Base-by-base conservation (phyloP, 768 basidiomycete species). In the Trametes coccinea region DNA sequence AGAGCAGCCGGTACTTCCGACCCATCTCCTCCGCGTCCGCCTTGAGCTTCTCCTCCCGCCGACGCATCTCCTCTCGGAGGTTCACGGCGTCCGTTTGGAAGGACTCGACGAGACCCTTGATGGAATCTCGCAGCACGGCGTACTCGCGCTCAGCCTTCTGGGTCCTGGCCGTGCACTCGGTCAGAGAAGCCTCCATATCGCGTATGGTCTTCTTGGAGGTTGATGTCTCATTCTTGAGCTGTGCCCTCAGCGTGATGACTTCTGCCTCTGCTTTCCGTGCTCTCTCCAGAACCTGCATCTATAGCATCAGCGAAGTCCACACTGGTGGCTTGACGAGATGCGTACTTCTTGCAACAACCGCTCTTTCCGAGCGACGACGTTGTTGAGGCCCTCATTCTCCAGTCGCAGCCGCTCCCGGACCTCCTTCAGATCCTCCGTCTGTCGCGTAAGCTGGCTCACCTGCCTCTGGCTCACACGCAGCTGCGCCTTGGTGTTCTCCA, bases 381-480 rank as follows among this genome's bases (percentile, higher is more conserved):
- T 92, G 68, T 93, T 93, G 66, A 95, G 73, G 2, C 89, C 89
- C 70, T 95, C 93, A 67, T 93, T 95, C 75, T 95, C 93, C 52
- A 92, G 70, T 59, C 92, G 75, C 64, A 94, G 74, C 50, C 93
- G 79, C 73, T 95, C 93, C 64, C 92, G 80, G 2, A 85, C 88
- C 72, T 95, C 93, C 72, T 93, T 94, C 71, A 94, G 72, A 72
- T 95, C 93, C 72, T 95, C 93, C 29, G 88, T 89, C 74, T 91
- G 90, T 46, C 92, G 78, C 41, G 92, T 93, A 45, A 94, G 74
- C 71, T 90, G 88, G 31, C 91, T 91, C 10, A 94, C 93, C 50
- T 85, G 87, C 60, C 92, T 79, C 71, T 95, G 93, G 8, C 89
- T 89, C 44, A 93, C 72, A 61, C 93, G 75, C 47, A 95, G 78